Percentiles rank a stretch among this genome's conserved stretches.
Conservation (phyloP, 2,329 filamentous ascomycete species). For the Trichocomaceae sp. region DNA sequence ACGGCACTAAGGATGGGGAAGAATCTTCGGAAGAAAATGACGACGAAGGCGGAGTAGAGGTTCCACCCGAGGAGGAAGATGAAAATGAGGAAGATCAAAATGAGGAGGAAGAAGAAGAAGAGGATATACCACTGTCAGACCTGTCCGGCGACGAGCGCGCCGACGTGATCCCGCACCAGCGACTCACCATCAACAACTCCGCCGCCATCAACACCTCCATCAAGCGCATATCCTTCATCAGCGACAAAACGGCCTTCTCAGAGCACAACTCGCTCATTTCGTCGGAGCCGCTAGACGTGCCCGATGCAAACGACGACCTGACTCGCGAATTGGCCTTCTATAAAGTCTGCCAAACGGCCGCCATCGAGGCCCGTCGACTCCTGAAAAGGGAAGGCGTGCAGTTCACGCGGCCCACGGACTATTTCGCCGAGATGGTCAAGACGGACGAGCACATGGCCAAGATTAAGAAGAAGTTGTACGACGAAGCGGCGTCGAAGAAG, state of each 20-base stretch:
- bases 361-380: conserved; percentile 62
- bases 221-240: conserved; percentile 54
- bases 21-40: conserved; percentile 16
- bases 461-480: conserved; percentile 86
- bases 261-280: conserved; percentile 73
- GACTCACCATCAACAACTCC: conserved; percentile 96
- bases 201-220: conserved; percentile 73
- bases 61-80: conserved; percentile 30
- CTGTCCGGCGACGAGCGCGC: conserved; percentile 73
- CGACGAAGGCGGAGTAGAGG: conserved; percentile 35
- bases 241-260: conserved; percentile 66
- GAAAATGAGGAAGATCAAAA: conserved; percentile 47
- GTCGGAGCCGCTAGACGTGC: conserved; percentile 61
- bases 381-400: conserved; percentile 75
- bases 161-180: conserved; percentile 82
- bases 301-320: conserved; percentile 84
- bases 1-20: conserved; percentile 9
- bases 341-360: conserved; percentile 76
- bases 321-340: conserved; percentile 91
- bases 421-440: conserved; percentile 99
- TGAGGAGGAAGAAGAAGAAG: conserved; percentile 67
- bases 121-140: conserved; percentile 85
- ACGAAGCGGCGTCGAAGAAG: conserved; percentile 88
- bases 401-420: conserved; percentile 86
- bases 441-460: conserved; percentile 97